phyloP scores from a whole-genome alignment of 2,329 filamentous ascomycete genomes.

The Aspergillus sp. region DNA sequence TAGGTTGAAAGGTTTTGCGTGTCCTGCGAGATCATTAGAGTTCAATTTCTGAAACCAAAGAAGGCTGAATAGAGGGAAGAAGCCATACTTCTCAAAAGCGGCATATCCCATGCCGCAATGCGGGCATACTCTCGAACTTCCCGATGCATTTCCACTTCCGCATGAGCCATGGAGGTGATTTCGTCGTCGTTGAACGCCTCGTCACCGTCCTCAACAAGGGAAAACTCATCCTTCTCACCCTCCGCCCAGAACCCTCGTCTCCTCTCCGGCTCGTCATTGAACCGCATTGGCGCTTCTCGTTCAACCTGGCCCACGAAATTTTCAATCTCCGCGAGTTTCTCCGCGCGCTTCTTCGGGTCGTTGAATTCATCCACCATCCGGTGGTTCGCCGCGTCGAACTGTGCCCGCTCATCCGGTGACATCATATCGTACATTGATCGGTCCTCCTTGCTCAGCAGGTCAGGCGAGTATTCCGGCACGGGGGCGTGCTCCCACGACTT shows the following conservation, averaged over 20 bases:
- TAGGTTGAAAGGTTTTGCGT: slow-evolving; percentile 76
- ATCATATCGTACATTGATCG: slow-evolving; percentile 33
- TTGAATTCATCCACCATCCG: slow-evolving; percentile 33
- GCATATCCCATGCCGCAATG: slow-evolving; percentile 91
- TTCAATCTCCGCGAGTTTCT: slow-evolving; percentile 25
- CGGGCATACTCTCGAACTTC: slow-evolving; percentile 84
- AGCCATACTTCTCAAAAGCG: slow-evolving; percentile 68
- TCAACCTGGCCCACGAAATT: slow-evolving; percentile 24
- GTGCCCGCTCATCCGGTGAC: slow-evolving; percentile 27
- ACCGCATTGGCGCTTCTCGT: slow-evolving; percentile 21
- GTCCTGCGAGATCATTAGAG: slow-evolving; percentile 45
- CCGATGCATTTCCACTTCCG: slow-evolving; percentile 77
- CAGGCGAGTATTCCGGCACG: slow-evolving; percentile 30
- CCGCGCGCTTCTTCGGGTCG: slow-evolving; percentile 21
- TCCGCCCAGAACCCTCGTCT: slow-evolving; percentile 36
- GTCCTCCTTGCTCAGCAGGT: slow-evolving; percentile 24
- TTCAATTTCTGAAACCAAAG: neutral
- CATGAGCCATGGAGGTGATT: slow-evolving; percentile 73
- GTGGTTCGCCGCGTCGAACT: slow-evolving; percentile 30
- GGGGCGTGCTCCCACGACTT: slow-evolving; percentile 21
- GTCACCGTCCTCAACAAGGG: slow-evolving; percentile 45
- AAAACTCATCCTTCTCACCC: slow-evolving; percentile 39
- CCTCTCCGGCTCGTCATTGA: slow-evolving; percentile 19
- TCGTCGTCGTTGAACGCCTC: slow-evolving; percentile 63
- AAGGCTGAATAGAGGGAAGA: neutral